These are phyloP conservation scores for Calvatia gigantea DNA, from an alignment of 768 basidiomycete genomes.

Conservation along the genomic window DNA sequence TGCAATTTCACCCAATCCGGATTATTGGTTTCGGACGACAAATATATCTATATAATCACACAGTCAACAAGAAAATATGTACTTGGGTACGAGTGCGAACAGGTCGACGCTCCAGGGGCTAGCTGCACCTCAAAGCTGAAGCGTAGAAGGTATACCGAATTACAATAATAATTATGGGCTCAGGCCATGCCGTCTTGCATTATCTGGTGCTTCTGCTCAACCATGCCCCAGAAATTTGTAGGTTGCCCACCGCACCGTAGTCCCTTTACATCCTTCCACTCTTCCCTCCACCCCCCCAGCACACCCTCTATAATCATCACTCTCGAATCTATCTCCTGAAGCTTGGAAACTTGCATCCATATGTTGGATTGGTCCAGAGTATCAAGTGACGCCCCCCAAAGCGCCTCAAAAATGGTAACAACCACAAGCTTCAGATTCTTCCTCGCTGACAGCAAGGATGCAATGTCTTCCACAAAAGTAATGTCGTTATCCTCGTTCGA, in stretches of 20 bases:
- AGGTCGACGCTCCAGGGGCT: no score
- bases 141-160: no score
- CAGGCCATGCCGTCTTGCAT: no score
- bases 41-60: no score
- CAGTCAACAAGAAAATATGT: no score
- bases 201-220: background rate
- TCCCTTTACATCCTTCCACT: slow-evolving; percentile 17
- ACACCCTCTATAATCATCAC: slow-evolving; percentile 21
- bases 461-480: slow-evolving; percentile 31
- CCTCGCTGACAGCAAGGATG: slow-evolving; percentile 23
- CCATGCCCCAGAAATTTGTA: slow-evolving; percentile 18
- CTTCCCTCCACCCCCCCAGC: slow-evolving; percentile 22
- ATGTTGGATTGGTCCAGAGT: slow-evolving; percentile 22
- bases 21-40: no score
- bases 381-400: slow-evolving; percentile 10
- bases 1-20: no score
- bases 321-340: slow-evolving; percentile 21
- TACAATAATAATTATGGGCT: no score
- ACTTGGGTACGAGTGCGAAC: no score
- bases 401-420: slow-evolving; percentile 28
- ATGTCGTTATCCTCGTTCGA: slow-evolving; percentile 40
- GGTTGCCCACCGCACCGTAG: slow-evolving; percentile 17
- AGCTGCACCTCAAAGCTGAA: no score
- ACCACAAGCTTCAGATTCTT: slow-evolving; percentile 31
- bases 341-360: slow-evolving; percentile 21